Evolutionary conservation across 257 asterid species (phyloP).

Genomic region (Coffea eugenioides): DNA sequence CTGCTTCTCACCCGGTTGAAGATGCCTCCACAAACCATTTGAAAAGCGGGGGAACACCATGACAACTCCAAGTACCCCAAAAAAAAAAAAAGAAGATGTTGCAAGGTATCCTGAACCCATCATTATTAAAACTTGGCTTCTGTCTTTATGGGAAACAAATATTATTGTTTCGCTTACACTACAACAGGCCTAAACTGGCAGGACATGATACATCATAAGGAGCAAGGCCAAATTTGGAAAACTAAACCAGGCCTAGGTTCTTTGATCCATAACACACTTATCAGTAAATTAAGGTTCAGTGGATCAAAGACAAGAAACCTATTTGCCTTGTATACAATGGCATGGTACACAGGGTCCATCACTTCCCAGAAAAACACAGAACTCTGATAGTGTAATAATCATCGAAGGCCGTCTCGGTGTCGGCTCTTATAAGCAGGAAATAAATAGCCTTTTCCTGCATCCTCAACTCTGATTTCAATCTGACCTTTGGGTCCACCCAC

Average conservation of each 20-base stretch:
- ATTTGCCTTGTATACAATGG: neutral
- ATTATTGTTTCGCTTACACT: neutral
- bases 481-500: neutral
- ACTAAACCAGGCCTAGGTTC: neutral
- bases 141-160: neutral
- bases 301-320: neutral
- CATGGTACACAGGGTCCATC: neutral
- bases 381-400: neutral
- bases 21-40: neutral
- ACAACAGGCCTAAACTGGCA: neutral
- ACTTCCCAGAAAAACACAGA: neutral
- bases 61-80: too few species aligned
- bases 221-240: neutral
- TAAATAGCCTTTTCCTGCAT: neutral
- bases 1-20: neutral
- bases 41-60: neutral
- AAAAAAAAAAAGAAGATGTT: too few species aligned
- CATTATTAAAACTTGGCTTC: neutral
- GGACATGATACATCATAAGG: neutral
- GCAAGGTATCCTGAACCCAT: neutral
- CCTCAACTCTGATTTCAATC: neutral
- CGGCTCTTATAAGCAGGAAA: neutral
- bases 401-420: neutral
- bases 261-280: neutral
- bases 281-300: neutral